A percentile compares a stretch with the other conserved stretches of the same genome.
These are phyloP conservation scores for Teunomyces barrocoloradensis DNA, from an alignment of 805 yeast species.

Conservation along the genomic window DNA sequence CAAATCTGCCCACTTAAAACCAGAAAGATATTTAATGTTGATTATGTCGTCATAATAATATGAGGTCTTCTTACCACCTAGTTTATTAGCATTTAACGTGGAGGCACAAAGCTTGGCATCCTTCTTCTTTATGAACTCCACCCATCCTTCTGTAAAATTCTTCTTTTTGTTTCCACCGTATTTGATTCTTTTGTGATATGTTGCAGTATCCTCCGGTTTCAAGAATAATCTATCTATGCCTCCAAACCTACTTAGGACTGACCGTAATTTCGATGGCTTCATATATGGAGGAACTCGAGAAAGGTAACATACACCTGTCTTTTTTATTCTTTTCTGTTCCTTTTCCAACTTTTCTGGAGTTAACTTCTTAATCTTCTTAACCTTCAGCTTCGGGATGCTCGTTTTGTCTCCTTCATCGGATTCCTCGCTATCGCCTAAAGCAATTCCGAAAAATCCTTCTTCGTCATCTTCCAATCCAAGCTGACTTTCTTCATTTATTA, in stretches of 20 bases:
- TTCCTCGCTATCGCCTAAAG: background rate
- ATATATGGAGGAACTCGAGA: slow-evolving; percentile 93
- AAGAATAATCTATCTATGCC: slow-evolving; percentile 81
- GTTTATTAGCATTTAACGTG: slow-evolving; percentile 80
- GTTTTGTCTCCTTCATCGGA: slow-evolving; percentile 3
- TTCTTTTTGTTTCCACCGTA: slow-evolving; percentile 90
- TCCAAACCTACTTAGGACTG: slow-evolving; percentile 79
- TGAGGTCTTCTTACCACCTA: slow-evolving; percentile 90
- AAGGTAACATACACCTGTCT: slow-evolving; percentile 89
- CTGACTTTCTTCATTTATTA: slow-evolving; percentile 13
- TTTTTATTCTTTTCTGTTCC: slow-evolving; percentile 54
- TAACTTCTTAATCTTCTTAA: slow-evolving; percentile 50
- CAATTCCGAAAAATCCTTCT: no score
- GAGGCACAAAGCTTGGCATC: slow-evolving; percentile 87
- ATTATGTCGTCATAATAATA: slow-evolving; percentile 93
- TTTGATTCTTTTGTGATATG: slow-evolving; percentile 65
- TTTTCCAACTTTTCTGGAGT: slow-evolving; percentile 55
- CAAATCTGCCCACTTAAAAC: slow-evolving; percentile 93
- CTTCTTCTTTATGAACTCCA: slow-evolving; percentile 77
- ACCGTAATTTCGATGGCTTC: slow-evolving; percentile 91
- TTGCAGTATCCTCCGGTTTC: slow-evolving; percentile 76
- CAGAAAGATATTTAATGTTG: slow-evolving; percentile 83
- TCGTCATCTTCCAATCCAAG: slow-evolving; percentile 7
- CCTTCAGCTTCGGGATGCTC: slow-evolving; percentile 13
- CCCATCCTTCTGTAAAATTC: slow-evolving; percentile 95